A percentile compares a stretch with the other conserved stretches of the same genome.
Evolutionary conservation across 108 stramenopile species (phyloP).

Genomic region (Parietichytrium sp.): DNA sequence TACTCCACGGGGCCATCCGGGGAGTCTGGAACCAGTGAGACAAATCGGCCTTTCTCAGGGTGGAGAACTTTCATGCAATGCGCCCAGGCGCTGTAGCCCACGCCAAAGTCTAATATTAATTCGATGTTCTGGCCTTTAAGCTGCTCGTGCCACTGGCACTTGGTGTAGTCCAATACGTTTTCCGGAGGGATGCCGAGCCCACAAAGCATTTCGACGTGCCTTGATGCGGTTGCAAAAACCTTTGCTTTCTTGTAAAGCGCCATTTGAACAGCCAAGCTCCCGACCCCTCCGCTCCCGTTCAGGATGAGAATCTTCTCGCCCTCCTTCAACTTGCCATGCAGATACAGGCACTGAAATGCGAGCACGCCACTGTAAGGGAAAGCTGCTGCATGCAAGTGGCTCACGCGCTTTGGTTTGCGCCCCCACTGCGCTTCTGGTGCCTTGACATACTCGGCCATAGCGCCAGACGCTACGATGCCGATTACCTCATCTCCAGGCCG

Average conservation of each 20-base stretch:
- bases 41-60: neutral
- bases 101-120: constrained; percentile 10
- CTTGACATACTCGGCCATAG: constrained; percentile 26
- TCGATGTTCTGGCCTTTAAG: neutral
- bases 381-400: neutral
- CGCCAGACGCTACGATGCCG: neutral
- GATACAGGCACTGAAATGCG: constrained; percentile 21
- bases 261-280: constrained; percentile 26
- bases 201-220: neutral
- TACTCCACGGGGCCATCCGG: constrained; percentile 6
- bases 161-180: neutral
- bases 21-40: neutral
- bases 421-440: neutral
- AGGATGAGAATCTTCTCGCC: constrained; percentile 29
- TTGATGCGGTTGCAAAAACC: constrained; percentile 17
- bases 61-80: neutral
- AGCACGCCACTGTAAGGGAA: neutral
- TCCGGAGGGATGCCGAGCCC: neutral
- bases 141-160: constrained; percentile 29
- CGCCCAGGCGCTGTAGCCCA: constrained; percentile 35
- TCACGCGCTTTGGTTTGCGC: neutral
- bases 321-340: neutral
- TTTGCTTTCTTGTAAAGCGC: constrained; percentile 5
- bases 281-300: constrained; percentile 13
- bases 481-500: neutral